phyloP scores from a whole-genome alignment of 1,284 basidiomycete species.

The Microbotryum silenes-acaulis region DNA sequence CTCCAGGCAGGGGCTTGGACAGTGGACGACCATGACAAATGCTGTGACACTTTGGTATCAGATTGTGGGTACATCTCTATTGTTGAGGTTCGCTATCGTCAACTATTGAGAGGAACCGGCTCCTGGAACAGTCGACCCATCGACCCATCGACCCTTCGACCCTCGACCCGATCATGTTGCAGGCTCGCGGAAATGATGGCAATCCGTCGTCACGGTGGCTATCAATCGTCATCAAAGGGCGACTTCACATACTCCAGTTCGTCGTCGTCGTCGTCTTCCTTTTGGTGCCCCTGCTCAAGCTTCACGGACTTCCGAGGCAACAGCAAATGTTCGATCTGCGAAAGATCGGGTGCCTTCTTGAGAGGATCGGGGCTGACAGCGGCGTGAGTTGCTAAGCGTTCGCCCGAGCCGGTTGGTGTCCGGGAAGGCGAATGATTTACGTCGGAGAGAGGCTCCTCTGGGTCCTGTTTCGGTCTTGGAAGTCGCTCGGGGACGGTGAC shows the following conservation, averaged over 20 bases:
- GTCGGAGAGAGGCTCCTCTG: not conserved
- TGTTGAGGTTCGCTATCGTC: no score
- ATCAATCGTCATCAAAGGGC: conserved; percentile 28
- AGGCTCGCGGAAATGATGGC: no score
- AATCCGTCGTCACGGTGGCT: not conserved
- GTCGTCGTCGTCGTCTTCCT: conserved; percentile 13
- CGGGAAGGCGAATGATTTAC: not conserved
- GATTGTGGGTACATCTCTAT: no score
- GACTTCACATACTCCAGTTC: conserved; percentile 23
- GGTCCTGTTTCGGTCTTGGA: not conserved
- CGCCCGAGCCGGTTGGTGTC: not conserved
- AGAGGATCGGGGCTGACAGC: not conserved
- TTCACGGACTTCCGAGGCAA: not conserved
- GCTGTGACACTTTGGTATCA: no score
- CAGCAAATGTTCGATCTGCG: not conserved
- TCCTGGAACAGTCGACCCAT: no score
- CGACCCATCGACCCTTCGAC: no score
- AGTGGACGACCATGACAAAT: no score
- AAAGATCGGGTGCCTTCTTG: conserved; percentile 10
- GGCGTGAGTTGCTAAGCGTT: not conserved
- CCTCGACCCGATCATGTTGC: no score
- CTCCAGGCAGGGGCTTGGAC: no score
- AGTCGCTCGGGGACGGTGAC: not conserved
- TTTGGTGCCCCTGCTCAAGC: not conserved
- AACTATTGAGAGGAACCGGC: no score